Evolutionary conservation across 441 rosid genomes (phyloP), one percentile per base, ranked within the genome.

Genomic region (Sinapis alba): DNA sequence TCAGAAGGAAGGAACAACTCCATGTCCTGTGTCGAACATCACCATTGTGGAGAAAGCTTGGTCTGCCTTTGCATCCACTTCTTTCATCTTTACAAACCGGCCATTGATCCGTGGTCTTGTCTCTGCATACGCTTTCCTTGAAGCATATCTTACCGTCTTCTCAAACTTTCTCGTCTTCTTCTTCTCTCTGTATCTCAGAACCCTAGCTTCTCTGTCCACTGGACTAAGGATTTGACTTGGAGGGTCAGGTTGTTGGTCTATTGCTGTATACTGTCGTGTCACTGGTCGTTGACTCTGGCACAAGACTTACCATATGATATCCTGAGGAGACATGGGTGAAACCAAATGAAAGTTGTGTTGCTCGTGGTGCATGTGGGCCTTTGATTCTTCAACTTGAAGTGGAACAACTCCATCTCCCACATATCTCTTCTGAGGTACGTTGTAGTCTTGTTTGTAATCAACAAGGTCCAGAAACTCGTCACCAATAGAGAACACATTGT

Each of bases 71-170:
- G 84, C 77, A 32, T 86, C 89, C 1, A 61, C 83, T 69, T 74
- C 78, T 3, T 82, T 82, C 69, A 95, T 88, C 87, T 95, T 95
- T 0, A 94, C 98, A 74, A 95, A 95, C 71, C 97, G 83, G 50
- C 97, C 99, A 79, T 95, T 95, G 86, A 95, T 89, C 51, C 99
- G 82, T 9, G 96, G 99, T 68, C 99, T 87, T 27, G 84, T 87
- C 79, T 95, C 99, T 36, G 99, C 98, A 63, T 95, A 95, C 1
- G 98, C 99, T 72, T 95, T 95, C 80, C 99, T 84, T 13, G 97
- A 95, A 53, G 99, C 98, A 77, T 95, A 95, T 83, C 99, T 81
- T 72, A 95, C 90, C 16, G 97, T 95, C 86, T 93, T 95, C 85
- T 91, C 96, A 27, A 95, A 93, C 78, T 90, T 95, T 65, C 99